These are phyloP conservation scores for Onygenales sp. DNA, from an alignment of 2,329 filamentous ascomycete genomes.

Conservation along the genomic window DNA sequence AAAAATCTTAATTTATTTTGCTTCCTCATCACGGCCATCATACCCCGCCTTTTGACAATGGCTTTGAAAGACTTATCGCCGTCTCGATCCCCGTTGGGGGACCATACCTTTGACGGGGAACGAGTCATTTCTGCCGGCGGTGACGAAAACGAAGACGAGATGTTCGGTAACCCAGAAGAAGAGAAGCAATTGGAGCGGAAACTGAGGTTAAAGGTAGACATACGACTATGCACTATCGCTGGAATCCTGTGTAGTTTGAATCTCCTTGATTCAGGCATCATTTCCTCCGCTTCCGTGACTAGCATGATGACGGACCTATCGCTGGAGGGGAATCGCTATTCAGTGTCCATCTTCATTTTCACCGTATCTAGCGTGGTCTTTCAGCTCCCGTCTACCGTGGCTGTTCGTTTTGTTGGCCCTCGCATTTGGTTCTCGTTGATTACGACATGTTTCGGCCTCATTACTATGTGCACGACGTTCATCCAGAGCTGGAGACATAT, in stretches of 20 bases:
- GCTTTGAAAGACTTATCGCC: neutral
- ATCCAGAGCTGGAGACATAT: constrained; percentile 59
- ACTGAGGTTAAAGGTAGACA: constrained; percentile 54
- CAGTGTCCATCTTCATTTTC: constrained; percentile 64
- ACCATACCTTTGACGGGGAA: neutral
- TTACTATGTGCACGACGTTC: constrained; percentile 61
- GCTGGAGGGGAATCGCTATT: constrained; percentile 57
- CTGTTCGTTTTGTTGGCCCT: constrained; percentile 56
- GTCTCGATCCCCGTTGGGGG: neutral
- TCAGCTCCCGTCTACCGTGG: constrained; percentile 59
- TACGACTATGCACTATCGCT: constrained; percentile 60
- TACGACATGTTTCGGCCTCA: constrained; percentile 52
- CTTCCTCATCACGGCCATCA: no score
- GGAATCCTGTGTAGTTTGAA: constrained; percentile 62
- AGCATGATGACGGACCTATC: constrained; percentile 56
- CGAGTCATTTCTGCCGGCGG: neutral
- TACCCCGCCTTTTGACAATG: neutral
- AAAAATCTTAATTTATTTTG: no score
- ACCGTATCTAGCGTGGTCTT: constrained; percentile 59
- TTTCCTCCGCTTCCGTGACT: constrained; percentile 60
- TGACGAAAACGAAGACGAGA: neutral
- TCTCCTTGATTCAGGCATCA: constrained; percentile 60
- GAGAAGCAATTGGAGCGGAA: constrained; percentile 1
- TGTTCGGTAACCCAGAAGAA: neutral
- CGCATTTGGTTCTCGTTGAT: constrained; percentile 52